Conservation (phyloP, 108 stramenopile species). For the Cyclostephanos invisitatus region DNA sequence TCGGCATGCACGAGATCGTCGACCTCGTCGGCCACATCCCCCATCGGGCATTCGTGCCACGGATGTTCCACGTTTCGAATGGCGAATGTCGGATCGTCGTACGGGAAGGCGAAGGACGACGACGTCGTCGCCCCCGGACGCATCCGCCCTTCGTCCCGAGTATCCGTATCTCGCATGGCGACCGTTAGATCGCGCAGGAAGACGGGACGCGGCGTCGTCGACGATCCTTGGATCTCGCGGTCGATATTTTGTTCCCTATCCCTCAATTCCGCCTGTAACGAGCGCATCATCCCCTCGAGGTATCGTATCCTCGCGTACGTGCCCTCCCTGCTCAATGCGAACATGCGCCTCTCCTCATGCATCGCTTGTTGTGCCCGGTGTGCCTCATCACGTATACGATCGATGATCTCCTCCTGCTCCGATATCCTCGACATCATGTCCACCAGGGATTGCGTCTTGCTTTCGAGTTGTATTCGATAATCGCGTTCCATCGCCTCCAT, state of each 20-base stretch:
- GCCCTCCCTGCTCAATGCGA: constrained; percentile 25
- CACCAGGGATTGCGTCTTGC: constrained; percentile 1
- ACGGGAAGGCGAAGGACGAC: not conserved
- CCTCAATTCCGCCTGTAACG: constrained; percentile 29
- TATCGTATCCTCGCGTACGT: constrained; percentile 36
- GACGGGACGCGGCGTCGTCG: constrained; percentile 6
- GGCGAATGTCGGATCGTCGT: not conserved
- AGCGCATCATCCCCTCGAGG: constrained; percentile 36
- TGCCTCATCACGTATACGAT: constrained; percentile 11
- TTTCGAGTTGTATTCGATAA: constrained; percentile 3
- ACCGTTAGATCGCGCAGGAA: constrained; percentile 8
- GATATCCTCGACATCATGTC: constrained; percentile 19
- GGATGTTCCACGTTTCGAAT: not conserved
- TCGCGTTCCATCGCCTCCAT: constrained; percentile 24
- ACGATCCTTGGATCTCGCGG: not conserved
- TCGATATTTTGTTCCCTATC: not conserved
- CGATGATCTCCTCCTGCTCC: constrained; percentile 14
- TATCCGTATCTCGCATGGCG: not conserved
- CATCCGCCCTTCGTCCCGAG: not conserved
- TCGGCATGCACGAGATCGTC: not conserved
- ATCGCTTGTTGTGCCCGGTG: not conserved
- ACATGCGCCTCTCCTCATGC: constrained; percentile 14
- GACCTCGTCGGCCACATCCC: not conserved
- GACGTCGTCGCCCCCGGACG: not conserved
- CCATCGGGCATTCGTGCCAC: not conserved